phyloP scores from a whole-genome alignment of 495 filamentous ascomycete species.

The Melanomma pulvis-pyrius region DNA sequence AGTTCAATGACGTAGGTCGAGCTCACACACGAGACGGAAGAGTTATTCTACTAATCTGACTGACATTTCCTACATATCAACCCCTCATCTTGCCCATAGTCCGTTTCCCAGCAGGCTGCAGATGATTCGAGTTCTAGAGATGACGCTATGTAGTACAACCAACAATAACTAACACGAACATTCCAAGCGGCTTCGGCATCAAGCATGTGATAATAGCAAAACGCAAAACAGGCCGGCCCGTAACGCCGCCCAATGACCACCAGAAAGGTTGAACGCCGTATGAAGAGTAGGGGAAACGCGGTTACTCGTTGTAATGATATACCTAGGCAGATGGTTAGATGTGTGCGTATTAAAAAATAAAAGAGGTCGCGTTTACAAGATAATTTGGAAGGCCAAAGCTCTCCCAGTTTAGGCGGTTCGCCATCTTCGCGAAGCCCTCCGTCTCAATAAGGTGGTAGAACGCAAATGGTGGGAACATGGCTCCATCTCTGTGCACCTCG shows the following conservation, averaged over 20 bases:
- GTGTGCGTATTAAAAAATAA: not conserved
- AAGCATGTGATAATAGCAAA: not conserved
- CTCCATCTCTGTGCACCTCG: slow-evolving; percentile 94
- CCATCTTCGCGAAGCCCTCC: slow-evolving; percentile 98
- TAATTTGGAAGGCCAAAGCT: slow-evolving; percentile 91
- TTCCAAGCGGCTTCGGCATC: not conserved
- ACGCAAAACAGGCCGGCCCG: slow-evolving; percentile 1
- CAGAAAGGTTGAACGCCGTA: not conserved
- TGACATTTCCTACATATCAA: too few species aligned
- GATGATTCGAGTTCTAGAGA: too few species aligned
- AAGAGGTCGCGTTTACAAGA: slow-evolving; percentile 64
- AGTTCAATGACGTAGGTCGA: too few species aligned
- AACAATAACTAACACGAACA: not conserved
- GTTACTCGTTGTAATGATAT: slow-evolving; percentile 80
- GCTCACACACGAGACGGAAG: too few species aligned
- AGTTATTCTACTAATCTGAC: too few species aligned
- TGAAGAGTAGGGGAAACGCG: not conserved
- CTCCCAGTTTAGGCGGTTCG: slow-evolving; percentile 79
- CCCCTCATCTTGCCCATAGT: too few species aligned
- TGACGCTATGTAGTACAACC: slow-evolving; percentile 3
- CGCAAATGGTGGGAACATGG: slow-evolving; percentile 96
- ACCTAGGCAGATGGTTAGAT: slow-evolving; percentile 24
- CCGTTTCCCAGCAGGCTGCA: too few species aligned
- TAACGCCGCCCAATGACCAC: slow-evolving; percentile 33
- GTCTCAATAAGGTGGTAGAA: slow-evolving; percentile 98